Evolutionary conservation across 192 early-diverging fungal genomes (phyloP).

Genomic region (Pilobolus umbonatus): DNA sequence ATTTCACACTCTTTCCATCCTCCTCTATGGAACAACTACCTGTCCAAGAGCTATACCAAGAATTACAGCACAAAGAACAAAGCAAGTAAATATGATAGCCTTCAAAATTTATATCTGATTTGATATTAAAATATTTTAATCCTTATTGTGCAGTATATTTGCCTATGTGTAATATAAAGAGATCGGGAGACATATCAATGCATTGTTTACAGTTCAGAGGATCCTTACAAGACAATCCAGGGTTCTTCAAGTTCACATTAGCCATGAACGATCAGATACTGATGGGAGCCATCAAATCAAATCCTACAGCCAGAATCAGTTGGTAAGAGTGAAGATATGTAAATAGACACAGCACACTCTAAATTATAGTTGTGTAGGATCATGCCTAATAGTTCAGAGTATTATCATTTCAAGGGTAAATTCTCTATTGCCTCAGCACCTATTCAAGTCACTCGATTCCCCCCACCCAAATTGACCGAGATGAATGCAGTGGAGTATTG

Average conservation of each 20-base stretch:
- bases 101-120: too few relatives aligned
- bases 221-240: slow-evolving; percentile 58
- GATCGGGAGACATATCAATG: slow-evolving; percentile 47
- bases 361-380: slow-evolving; percentile 37
- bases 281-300: slow-evolving; percentile 64
- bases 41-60: slow-evolving; percentile 30
- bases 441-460: slow-evolving; percentile 58
- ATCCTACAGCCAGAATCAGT: slow-evolving; percentile 56
- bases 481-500: slow-evolving; percentile 55
- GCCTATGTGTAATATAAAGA: slow-evolving; percentile 31
- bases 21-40: slow-evolving; percentile 17
- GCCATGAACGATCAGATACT: slow-evolving; percentile 66
- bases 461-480: slow-evolving; percentile 47
- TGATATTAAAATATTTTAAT: not conserved
- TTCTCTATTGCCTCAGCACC: slow-evolving; percentile 70
- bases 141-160: slow-evolving; percentile 19
- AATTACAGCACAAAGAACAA: slow-evolving; percentile 20
- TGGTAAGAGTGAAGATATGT: slow-evolving; percentile 44
- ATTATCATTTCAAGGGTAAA: slow-evolving; percentile 61
- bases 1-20: not conserved
- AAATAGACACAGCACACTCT: not conserved
- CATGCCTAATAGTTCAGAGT: slow-evolving; percentile 66
- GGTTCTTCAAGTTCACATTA: slow-evolving; percentile 57
- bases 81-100: not conserved
- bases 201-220: slow-evolving; percentile 61